These are phyloP conservation scores for Pseudopithomyces maydicus DNA, from an alignment of 2,329 filamentous ascomycete genomes.

Conservation along the genomic window DNA sequence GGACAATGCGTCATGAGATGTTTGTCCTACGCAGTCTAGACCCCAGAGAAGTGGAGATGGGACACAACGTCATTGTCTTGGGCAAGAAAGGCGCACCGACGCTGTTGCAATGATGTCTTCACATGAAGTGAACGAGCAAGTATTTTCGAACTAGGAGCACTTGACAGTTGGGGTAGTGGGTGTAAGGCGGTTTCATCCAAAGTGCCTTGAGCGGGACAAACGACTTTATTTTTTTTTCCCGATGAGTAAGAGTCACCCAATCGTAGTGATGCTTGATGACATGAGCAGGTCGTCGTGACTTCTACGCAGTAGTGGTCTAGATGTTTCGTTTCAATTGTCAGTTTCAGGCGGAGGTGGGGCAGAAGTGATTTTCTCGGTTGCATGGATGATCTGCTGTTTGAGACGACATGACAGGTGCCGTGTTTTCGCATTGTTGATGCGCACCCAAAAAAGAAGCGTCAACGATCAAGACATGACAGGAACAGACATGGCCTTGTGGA, in stretches of 20 bases:
- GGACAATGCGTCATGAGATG: no score
- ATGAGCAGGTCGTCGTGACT: not conserved
- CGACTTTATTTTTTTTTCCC: not conserved
- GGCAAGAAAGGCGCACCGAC: no score
- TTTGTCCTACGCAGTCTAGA: no score
- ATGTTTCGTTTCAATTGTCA: slow-evolving; percentile 10
- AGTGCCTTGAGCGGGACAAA: not conserved
- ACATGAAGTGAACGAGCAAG: no score
- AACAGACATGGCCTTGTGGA: not conserved
- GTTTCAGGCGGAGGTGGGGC: slow-evolving; percentile 8
- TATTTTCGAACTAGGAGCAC: not conserved
- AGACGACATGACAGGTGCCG: slow-evolving; percentile 6
- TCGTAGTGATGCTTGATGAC: slow-evolving; percentile 3
- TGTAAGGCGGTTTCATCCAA: slow-evolving; percentile 3
- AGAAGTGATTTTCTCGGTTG: not conserved
- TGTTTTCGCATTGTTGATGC: slow-evolving; percentile 8
- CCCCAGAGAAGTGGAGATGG: no score
- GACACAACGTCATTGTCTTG: no score
- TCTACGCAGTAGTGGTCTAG: not conserved
- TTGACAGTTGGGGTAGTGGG: not conserved
- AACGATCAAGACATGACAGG: not conserved
- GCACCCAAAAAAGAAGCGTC: not conserved
- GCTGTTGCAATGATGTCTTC: not conserved
- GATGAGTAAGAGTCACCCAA: not conserved
- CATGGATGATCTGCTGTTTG: not conserved